These are phyloP conservation scores for Yamadazyma endophytica DNA, from an alignment of 805 yeast species.

Conservation along the genomic window DNA sequence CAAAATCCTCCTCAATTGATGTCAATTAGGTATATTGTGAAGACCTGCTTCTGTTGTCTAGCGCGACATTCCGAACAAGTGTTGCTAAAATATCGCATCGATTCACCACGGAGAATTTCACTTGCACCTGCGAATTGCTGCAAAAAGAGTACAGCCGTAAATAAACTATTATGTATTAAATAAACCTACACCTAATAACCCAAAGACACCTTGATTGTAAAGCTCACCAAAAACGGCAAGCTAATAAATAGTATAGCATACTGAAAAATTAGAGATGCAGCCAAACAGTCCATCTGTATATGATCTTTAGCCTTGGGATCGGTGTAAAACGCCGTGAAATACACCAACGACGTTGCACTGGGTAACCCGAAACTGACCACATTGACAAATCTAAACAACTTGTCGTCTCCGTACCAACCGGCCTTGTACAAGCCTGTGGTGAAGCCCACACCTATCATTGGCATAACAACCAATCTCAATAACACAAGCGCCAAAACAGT, in stretches of 20 bases:
- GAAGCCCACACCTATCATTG: slow-evolving; percentile 68
- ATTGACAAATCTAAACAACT: slow-evolving; percentile 65
- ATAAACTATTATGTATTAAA: too few species aligned
- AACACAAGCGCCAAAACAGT: slow-evolving; percentile 56
- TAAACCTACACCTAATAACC: slow-evolving; percentile 33
- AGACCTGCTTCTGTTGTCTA: too few species aligned
- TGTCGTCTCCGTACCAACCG: slow-evolving; percentile 62
- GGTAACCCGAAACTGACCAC: slow-evolving; percentile 78
- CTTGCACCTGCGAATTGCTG: too few species aligned
- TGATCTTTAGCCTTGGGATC: slow-evolving; percentile 53
- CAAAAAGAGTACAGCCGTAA: too few species aligned
- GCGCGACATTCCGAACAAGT: too few species aligned
- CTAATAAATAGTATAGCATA: slow-evolving; percentile 65
- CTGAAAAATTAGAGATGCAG: slow-evolving; percentile 69
- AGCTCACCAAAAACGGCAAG: slow-evolving; percentile 71
- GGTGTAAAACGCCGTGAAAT: slow-evolving; percentile 82
- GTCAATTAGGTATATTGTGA: too few species aligned
- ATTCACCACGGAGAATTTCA: too few species aligned
- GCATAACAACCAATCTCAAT: slow-evolving; percentile 62
- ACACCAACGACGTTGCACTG: slow-evolving; percentile 82
- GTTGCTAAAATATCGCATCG: too few species aligned
- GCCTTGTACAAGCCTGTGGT: slow-evolving; percentile 54
- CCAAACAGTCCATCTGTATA: slow-evolving; percentile 80
- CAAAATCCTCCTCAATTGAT: too few species aligned
- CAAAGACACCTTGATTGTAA: slow-evolving; percentile 52